A percentile compares a stretch with the other conserved stretches of the same genome.
Conservation (phyloP, 371 early-diverging fungal species). For the Saksenaea oblongispora region DNA sequence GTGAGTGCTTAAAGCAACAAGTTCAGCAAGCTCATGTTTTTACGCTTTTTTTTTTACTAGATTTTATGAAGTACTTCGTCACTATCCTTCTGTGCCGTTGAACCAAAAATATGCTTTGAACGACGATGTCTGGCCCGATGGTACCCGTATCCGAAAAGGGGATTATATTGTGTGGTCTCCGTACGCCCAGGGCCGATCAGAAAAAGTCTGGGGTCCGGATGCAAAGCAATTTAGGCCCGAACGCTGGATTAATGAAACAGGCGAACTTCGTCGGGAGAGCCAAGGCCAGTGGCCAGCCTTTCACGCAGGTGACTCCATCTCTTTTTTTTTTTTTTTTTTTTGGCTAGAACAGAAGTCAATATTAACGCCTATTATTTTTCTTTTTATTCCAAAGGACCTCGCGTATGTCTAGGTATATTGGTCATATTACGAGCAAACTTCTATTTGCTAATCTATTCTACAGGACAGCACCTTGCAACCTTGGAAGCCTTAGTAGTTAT, state of each 20-base stretch:
- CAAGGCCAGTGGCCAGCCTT: constrained; percentile 46
- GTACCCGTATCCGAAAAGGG: constrained; percentile 60
- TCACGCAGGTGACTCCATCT: constrained; percentile 56
- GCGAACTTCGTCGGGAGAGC: constrained; percentile 26
- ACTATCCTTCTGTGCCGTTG: constrained; percentile 72
- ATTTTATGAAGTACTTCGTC: constrained; percentile 66
- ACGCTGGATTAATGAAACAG: constrained; percentile 50
- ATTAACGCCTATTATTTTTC: background rate
- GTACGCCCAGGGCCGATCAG: constrained; percentile 57
- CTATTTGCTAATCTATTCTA: background rate
- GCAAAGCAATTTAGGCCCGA: constrained; percentile 60
- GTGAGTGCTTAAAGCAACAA: constrained; percentile 13
- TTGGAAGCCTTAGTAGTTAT: constrained; percentile 52
- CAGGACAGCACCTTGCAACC: constrained; percentile 52
- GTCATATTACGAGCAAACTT: no score
- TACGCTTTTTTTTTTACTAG: constrained; percentile 30
- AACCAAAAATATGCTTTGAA: constrained; percentile 64
- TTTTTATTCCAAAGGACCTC: constrained; percentile 2
- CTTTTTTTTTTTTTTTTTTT: background rate
- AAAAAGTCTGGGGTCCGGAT: constrained; percentile 61
- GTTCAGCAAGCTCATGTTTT: constrained; percentile 53
- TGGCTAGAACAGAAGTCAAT: background rate
- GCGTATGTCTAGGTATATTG: constrained; percentile 17
- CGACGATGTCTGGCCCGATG: constrained; percentile 74
- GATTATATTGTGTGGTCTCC: constrained; percentile 52